Evolutionary conservation across 2,329 filamentous ascomycete species (phyloP).

Genomic region (Diaporthe nobilis): DNA sequence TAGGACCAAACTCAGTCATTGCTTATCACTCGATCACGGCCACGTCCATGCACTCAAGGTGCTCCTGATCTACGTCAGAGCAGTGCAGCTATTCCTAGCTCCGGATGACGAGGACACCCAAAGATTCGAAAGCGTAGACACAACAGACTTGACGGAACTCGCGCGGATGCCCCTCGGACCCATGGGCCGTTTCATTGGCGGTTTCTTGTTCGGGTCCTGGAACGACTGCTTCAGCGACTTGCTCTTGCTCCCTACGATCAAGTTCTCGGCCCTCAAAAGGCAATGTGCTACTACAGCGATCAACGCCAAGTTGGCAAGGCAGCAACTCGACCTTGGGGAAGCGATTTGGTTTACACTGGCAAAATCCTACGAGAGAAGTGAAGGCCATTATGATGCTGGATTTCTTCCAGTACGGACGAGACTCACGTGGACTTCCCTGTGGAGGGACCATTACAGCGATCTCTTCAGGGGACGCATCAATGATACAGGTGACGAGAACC

Average conservation of each 20-base stretch:
- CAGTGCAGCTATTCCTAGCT: conserved; percentile 11
- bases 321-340: conserved; percentile 9
- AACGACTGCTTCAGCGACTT: conserved; percentile 3
- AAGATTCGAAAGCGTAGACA: neutral
- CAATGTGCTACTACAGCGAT: neutral
- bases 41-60: neutral
- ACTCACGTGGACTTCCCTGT: neutral
- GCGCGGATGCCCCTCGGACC: neutral
- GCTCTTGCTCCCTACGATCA: neutral
- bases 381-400: neutral
- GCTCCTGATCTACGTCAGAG: conserved; percentile 3
- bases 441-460: neutral
- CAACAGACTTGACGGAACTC: neutral
- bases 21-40: neutral
- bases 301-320: neutral
- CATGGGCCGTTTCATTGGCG: neutral
- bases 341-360: neutral
- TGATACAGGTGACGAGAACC: neutral
- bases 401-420: neutral
- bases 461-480: neutral
- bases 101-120: neutral
- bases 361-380: neutral
- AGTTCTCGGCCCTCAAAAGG: neutral
- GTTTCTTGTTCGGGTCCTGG: conserved; percentile 2
- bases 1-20: neutral